A percentile compares a stretch with the other conserved stretches of the same genome.
phyloP scores from a whole-genome alignment of 768 basidiomycete genomes.

The Kwoniella botswanensis region DNA sequence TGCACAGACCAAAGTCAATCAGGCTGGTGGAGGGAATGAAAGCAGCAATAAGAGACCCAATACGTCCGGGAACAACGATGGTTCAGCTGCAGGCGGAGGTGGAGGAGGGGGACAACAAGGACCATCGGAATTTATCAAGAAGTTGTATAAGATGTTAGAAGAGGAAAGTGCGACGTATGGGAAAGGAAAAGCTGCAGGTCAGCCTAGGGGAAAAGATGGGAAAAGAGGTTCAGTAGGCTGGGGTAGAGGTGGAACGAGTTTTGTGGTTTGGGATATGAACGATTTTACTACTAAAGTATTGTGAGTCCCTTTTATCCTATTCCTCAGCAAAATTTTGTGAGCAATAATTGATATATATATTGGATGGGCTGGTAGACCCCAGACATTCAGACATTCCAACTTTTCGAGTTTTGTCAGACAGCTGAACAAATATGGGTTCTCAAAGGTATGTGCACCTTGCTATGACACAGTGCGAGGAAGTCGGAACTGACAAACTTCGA shows the following conservation, averaged over 20 bases:
- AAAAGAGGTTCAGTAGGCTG: conserved; percentile 48
- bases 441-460: conserved; percentile 63
- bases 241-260: conserved; percentile 49
- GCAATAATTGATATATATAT: not conserved
- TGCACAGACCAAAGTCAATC: not conserved
- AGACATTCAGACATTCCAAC: conserved; percentile 62
- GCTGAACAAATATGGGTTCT: conserved; percentile 95
- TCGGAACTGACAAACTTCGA: not conserved
- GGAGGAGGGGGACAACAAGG: conserved; percentile 26
- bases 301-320: conserved; percentile 12
- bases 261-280: conserved; percentile 57
- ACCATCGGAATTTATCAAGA: conserved; percentile 55
- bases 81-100: conserved; percentile 7
- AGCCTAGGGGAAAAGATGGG: conserved; percentile 35
- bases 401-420: conserved; percentile 94
- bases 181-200: conserved; percentile 30
- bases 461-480: not conserved
- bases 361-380: conserved; percentile 32
- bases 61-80: conserved; percentile 12
- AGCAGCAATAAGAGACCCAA: not conserved
- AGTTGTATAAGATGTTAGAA: conserved; percentile 54
- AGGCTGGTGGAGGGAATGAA: not conserved
- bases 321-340: too few species aligned
- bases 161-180: conserved; percentile 44
- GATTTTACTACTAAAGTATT: conserved; percentile 54